Base-by-base conservation (phyloP, 345 rosid species). In the Syzygium aromaticum region DNA sequence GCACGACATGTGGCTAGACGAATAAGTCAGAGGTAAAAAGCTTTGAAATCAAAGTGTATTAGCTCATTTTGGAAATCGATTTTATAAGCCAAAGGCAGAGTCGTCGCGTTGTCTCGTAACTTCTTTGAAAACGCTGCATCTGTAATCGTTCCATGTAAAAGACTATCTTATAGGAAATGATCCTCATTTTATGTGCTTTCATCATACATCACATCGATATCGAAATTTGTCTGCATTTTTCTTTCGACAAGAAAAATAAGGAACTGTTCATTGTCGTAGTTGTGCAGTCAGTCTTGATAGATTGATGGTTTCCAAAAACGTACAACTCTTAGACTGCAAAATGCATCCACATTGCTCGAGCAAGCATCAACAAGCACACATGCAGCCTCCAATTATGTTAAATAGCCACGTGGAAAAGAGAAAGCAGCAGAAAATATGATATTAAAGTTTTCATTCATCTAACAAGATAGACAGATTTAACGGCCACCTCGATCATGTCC, bases 401-500 rank as follows among this genome's bases (percentile, higher is more conserved):
- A 33, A 17, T 67, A 30, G 23, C 6, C 3, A 16, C 10, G 1
- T 8, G 3, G 9, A 67, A 67, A 28, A 28, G 11, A 15, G 40
- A 7, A 63, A 30, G 5, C 33, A 64, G 5, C 3, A 30, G 8
- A 28, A 15, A 16, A 28, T 16, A 64, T 6, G 11, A 0, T 64
- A 64, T 64, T 8, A 30, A 13, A 64, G 12, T 30, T 64, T 15
- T 64, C 11, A 8, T 0, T 64, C 1, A 1, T 15, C 77, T 27
- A 59, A 27, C 0, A 0, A 27, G 8, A 59, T 0, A 27, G 8
- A 27, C 3, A 59, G 6, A 52, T 14, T 52, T 52, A 52, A 52
- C 15, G 17, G 53, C 16, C 53, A 14, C 53, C 53, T 52, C 0
- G 0, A 61, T 61, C 9, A 0, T n/a, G 1, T 12, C 30, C 5